Conservation (phyloP, 352 stramenopile genomes). For the Elongisporangium prolatum region DNA sequence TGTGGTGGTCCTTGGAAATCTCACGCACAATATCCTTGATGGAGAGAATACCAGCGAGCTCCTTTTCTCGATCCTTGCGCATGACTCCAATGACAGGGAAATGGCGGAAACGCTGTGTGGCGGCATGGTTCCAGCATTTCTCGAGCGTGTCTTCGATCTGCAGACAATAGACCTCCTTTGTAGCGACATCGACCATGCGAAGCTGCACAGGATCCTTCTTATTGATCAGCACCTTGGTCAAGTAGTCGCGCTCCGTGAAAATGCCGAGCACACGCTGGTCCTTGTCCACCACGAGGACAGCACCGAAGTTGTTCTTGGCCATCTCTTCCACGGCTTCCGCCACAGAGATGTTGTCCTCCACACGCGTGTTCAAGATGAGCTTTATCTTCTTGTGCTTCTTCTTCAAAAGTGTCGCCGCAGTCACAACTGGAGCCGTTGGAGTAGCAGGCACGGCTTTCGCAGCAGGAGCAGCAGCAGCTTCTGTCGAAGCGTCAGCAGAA, state of each 20-base stretch:
- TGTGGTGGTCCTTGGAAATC: slow-evolving; percentile 76
- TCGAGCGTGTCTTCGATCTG: slow-evolving; percentile 78
- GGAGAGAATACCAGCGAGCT: slow-evolving; percentile 74
- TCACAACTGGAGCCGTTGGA: slow-evolving; percentile 29
- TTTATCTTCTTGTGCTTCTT: slow-evolving; percentile 83
- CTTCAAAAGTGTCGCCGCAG: slow-evolving; percentile 64
- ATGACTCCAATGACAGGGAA: slow-evolving; percentile 76
- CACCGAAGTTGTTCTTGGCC: slow-evolving; percentile 74
- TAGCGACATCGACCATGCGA: slow-evolving; percentile 54
- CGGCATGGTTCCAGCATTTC: slow-evolving; percentile 72
- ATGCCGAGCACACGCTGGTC: slow-evolving; percentile 78
- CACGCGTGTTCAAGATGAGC: slow-evolving; percentile 76
- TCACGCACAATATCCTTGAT: slow-evolving; percentile 86
- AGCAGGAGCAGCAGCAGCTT: slow-evolving; percentile 2
- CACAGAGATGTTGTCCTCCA: slow-evolving; percentile 74
- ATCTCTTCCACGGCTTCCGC: slow-evolving; percentile 74
- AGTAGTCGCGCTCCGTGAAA: slow-evolving; percentile 84
- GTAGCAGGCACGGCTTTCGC: slow-evolving; percentile 1
- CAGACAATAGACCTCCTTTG: slow-evolving; percentile 44
- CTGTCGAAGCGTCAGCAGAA: slow-evolving; percentile 6
- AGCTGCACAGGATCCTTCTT: slow-evolving; percentile 60
- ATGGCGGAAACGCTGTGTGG: slow-evolving; percentile 68
- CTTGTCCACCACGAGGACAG: slow-evolving; percentile 80
- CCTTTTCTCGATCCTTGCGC: slow-evolving; percentile 72
- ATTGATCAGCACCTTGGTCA: slow-evolving; percentile 71